Conservation (phyloP, 2,329 filamentous ascomycete genomes). For the Thermomyces lanuginosus region DNA sequence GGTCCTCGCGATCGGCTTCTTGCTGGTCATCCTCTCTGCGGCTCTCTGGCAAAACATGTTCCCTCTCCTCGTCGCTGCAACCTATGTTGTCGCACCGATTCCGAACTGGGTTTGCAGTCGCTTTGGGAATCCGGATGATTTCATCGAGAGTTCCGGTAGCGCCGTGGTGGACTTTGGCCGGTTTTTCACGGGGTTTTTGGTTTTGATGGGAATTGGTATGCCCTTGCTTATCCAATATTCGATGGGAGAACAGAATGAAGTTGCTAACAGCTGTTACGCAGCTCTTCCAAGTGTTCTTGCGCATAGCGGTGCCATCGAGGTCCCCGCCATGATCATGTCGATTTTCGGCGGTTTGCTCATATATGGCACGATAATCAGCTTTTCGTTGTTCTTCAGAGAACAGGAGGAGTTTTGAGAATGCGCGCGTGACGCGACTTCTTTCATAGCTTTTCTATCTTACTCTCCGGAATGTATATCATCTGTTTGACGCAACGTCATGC, state of each 20-base stretch:
- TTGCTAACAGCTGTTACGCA: conserved; percentile 22
- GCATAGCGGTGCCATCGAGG: conserved; percentile 65
- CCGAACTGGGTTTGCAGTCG: conserved; percentile 92
- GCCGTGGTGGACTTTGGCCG: conserved; percentile 83
- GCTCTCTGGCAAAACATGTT: conserved; percentile 92
- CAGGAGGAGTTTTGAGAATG: conserved; percentile 85
- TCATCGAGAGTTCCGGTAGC: conserved; percentile 69
- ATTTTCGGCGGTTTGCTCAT: conserved; percentile 84
- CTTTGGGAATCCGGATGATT: conserved; percentile 86
- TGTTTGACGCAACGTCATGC: no score
- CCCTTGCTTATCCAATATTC: conserved; percentile 12
- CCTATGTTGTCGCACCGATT: conserved; percentile 81
- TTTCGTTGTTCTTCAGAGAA: conserved; percentile 95
- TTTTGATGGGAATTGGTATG: conserved; percentile 93
- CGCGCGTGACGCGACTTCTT: no score
- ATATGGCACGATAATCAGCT: conserved; percentile 95
- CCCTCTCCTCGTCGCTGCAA: conserved; percentile 85
- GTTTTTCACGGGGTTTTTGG: conserved; percentile 88
- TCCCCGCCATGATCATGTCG: conserved; percentile 87
- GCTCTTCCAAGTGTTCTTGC: conserved; percentile 78
- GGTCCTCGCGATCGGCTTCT: conserved; percentile 93
- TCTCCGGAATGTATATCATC: no score
- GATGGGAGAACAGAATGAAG: neutral
- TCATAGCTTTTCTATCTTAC: no score
- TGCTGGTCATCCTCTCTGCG: conserved; percentile 95